These are phyloP conservation scores for Rhynchosporium secalis DNA, from an alignment of 2,329 filamentous ascomycete genomes.

Conservation along the genomic window DNA sequence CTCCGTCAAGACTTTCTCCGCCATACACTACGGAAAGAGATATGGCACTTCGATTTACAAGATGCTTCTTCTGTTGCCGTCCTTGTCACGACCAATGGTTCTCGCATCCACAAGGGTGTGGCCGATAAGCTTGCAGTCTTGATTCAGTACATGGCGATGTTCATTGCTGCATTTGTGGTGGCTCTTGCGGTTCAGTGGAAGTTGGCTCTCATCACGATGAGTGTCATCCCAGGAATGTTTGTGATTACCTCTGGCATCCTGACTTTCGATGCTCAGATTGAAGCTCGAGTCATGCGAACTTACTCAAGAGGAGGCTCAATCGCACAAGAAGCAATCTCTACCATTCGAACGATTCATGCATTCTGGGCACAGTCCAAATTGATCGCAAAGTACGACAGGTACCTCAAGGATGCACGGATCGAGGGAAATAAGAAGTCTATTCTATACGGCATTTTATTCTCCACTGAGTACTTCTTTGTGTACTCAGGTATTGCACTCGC, in stretches of 20 bases:
- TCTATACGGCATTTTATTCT: slow-evolving; percentile 47
- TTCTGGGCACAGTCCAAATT: slow-evolving; percentile 51
- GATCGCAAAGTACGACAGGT: slow-evolving; percentile 44
- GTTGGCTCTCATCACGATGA: slow-evolving; percentile 36
- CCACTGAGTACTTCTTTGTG: slow-evolving; percentile 49
- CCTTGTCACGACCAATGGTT: slow-evolving; percentile 27
- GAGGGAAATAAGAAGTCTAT: slow-evolving; percentile 48
- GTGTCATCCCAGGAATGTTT: slow-evolving; percentile 18
- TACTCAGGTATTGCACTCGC: slow-evolving; percentile 50
- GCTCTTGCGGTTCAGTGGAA: slow-evolving; percentile 44
- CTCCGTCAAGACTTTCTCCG: slow-evolving; percentile 24
- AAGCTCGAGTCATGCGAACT: slow-evolving; percentile 47
- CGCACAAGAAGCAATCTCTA: slow-evolving; percentile 52
- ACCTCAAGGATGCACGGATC: slow-evolving; percentile 44
- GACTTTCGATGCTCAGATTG: slow-evolving; percentile 46
- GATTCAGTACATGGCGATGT: slow-evolving; percentile 44
- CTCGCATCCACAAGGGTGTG: slow-evolving; percentile 50
- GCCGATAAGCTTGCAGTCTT: slow-evolving; percentile 48
- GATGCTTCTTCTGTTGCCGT: slow-evolving; percentile 47
- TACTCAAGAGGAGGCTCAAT: slow-evolving; percentile 47
- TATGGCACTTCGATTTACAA: slow-evolving; percentile 54
- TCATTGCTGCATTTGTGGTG: slow-evolving; percentile 42
- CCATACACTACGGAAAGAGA: slow-evolving; percentile 49
- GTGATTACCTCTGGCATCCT: slow-evolving; percentile 49
- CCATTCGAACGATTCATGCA: slow-evolving; percentile 51